phyloP scores from a whole-genome alignment of 1,139 yeast species.

The Lodderomyces beijingensis region DNA sequence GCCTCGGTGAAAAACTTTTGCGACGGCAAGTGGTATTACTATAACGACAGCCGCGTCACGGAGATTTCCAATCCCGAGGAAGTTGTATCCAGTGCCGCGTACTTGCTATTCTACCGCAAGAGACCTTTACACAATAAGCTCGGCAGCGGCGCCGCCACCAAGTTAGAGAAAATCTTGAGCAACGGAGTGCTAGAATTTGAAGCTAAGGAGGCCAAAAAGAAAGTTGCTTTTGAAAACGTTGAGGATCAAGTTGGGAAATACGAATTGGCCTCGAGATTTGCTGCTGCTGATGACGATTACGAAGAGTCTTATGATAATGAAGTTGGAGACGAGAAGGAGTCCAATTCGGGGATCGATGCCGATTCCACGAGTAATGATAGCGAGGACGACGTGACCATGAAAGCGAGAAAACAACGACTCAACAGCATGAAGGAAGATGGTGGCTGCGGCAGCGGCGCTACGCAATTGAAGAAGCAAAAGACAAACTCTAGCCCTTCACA shows the following conservation, averaged over 20 bases:
- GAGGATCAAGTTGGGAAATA: slow-evolving; percentile 17
- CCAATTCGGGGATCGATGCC: neutral
- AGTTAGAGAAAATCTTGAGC: slow-evolving; percentile 23
- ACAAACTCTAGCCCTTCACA: no score
- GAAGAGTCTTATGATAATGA: slow-evolving; percentile 5
- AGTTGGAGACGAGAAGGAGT: neutral
- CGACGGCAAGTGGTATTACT: slow-evolving; percentile 83
- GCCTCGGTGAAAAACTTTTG: slow-evolving; percentile 79
- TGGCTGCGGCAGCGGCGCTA: no score
- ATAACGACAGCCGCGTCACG: slow-evolving; percentile 78
- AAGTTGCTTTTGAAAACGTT: slow-evolving; percentile 12
- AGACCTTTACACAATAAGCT: slow-evolving; percentile 29
- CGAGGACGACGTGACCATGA: neutral
- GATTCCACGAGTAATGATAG: neutral
- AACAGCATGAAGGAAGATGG: neutral
- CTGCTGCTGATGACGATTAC: slow-evolving; percentile 12
- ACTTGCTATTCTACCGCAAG: slow-evolving; percentile 76
- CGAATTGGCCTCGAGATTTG: slow-evolving; percentile 7
- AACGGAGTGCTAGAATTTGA: slow-evolving; percentile 21
- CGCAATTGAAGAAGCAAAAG: slow-evolving; percentile 1
- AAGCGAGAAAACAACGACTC: neutral
- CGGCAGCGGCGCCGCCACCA: slow-evolving; percentile 41
- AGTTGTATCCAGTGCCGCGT: slow-evolving; percentile 78
- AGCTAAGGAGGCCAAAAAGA: slow-evolving; percentile 12
- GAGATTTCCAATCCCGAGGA: slow-evolving; percentile 54